A percentile compares a stretch with the other conserved stretches of the same genome.
phyloP scores from a whole-genome alignment of 1,139 yeast genomes.

The Lodderomyces elongisporus region DNA sequence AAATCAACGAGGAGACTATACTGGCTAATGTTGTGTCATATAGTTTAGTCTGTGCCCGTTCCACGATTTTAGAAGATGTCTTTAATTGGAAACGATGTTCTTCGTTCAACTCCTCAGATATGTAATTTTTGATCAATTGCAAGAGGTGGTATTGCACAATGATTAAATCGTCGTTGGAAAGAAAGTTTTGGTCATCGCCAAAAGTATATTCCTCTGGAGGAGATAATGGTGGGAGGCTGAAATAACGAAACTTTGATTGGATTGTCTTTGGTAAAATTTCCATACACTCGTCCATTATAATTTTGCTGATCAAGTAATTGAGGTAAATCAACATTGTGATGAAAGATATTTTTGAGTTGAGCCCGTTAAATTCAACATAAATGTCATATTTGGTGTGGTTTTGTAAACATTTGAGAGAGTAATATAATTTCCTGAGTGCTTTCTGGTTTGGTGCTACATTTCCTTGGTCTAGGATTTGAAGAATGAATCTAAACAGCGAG shows the following conservation, averaged over 20 bases:
- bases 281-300: conserved; percentile 13
- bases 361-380: conserved; percentile 15
- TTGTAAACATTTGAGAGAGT: conserved; percentile 1
- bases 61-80: not conserved
- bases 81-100: too few species aligned
- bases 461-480: conserved; percentile 27
- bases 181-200: not conserved
- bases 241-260: conserved; percentile 12
- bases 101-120: conserved; percentile 1
- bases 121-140: conserved; percentile 6
- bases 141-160: conserved; percentile 7
- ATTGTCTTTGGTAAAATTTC: conserved; percentile 16
- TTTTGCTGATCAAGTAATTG: conserved; percentile 17
- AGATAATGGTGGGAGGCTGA: conserved; percentile 28
- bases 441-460: not conserved
- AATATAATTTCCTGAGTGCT: not conserved
- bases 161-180: conserved; percentile 6
- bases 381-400: conserved; percentile 4
- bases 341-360: conserved; percentile 24
- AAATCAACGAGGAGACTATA: conserved; percentile 1
- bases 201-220: conserved; percentile 17
- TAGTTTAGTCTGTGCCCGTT: not conserved
- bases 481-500: conserved; percentile 15
- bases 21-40: conserved; percentile 2
- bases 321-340: conserved; percentile 14